A percentile compares a stretch with the other conserved stretches of the same genome.
Conservation (phyloP, 1,139 yeast species). For the Keqinozyma sinolaborantium region DNA sequence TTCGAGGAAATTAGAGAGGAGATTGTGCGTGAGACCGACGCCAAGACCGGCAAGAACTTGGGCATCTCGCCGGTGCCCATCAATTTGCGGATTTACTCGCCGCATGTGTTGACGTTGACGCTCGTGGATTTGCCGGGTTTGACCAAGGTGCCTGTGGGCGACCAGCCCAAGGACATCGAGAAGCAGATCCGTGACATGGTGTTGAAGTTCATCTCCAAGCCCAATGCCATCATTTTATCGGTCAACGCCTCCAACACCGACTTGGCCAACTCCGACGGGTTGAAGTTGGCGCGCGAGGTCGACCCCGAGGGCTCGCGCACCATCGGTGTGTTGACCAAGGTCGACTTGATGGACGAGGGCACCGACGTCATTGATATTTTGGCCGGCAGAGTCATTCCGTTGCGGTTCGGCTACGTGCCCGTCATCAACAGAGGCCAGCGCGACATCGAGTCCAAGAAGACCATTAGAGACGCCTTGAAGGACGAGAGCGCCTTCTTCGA, state of each 20-base stretch:
- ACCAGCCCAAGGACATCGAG: slow-evolving; percentile 97
- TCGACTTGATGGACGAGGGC: slow-evolving; percentile 96
- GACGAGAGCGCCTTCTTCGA: slow-evolving; percentile 80
- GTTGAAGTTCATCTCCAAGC: slow-evolving; percentile 88
- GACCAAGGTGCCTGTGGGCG: slow-evolving; percentile 99
- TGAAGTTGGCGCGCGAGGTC: slow-evolving; percentile 93
- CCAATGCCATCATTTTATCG: slow-evolving; percentile 91
- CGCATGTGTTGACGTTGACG: slow-evolving; percentile 92
- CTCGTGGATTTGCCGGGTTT: slow-evolving; percentile 96
- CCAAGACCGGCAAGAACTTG: slow-evolving; percentile 86
- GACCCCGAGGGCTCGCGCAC: slow-evolving; percentile 98
- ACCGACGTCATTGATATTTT: slow-evolving; percentile 97
- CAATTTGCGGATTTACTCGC: slow-evolving; percentile 90
- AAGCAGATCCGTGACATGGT: slow-evolving; percentile 93
- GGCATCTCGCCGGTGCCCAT: slow-evolving; percentile 94
- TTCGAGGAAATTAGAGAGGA: slow-evolving; percentile 90
- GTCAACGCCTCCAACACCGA: slow-evolving; percentile 98
- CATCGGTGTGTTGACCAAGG: slow-evolving; percentile 94
- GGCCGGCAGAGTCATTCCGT: slow-evolving; percentile 94
- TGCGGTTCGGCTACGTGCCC: slow-evolving; percentile 94
- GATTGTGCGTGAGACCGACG: slow-evolving; percentile 90
- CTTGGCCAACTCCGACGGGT: slow-evolving; percentile 95
- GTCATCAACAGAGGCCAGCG: slow-evolving; percentile 97
- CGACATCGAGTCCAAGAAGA: slow-evolving; percentile 83
- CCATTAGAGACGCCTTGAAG: slow-evolving; percentile 82